Evolutionary conservation across 495 filamentous ascomycete species (phyloP).

Genomic region (Sabuloglossum arenarium): DNA sequence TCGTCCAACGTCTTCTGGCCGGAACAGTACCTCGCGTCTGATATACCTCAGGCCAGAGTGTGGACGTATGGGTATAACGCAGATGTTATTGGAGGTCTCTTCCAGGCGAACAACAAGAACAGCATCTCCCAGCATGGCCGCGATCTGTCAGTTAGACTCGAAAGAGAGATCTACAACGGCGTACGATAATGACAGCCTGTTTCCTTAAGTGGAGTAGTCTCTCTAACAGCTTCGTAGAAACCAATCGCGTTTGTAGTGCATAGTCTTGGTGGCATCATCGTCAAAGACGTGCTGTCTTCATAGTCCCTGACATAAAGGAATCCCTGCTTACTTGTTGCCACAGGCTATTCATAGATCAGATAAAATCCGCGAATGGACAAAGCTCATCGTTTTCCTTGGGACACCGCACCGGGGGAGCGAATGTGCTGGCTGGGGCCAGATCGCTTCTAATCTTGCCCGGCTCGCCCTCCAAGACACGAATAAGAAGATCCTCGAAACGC

Average conservation of each 20-base stretch:
- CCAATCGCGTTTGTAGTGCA: conserved; percentile 22
- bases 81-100: conserved; percentile 17
- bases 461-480: conserved; percentile 14
- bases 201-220: background rate
- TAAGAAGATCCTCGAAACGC: conserved; percentile 13
- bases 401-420: conserved; percentile 22
- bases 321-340: conserved; percentile 1
- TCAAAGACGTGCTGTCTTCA: conserved; percentile 16
- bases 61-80: conserved; percentile 26
- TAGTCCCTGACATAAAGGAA: background rate
- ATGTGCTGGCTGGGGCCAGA: conserved; percentile 15
- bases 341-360: conserved; percentile 17
- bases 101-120: conserved; percentile 19
- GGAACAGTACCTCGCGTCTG: conserved; percentile 15
- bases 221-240: conserved; percentile 1
- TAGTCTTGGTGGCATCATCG: conserved; percentile 22
- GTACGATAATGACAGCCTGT: conserved; percentile 4
- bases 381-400: conserved; percentile 20
- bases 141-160: conserved; percentile 13
- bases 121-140: conserved; percentile 18
- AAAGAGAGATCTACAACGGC: conserved; percentile 14
- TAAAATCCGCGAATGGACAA: conserved; percentile 12
- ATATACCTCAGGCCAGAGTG: conserved; percentile 19
- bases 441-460: conserved; percentile 12
- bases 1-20: conserved; percentile 20